Percentiles rank a stretch among this genome's conserved stretches.
Evolutionary conservation across 345 rosid species (phyloP).

Genomic region (Syzygium grande): DNA sequence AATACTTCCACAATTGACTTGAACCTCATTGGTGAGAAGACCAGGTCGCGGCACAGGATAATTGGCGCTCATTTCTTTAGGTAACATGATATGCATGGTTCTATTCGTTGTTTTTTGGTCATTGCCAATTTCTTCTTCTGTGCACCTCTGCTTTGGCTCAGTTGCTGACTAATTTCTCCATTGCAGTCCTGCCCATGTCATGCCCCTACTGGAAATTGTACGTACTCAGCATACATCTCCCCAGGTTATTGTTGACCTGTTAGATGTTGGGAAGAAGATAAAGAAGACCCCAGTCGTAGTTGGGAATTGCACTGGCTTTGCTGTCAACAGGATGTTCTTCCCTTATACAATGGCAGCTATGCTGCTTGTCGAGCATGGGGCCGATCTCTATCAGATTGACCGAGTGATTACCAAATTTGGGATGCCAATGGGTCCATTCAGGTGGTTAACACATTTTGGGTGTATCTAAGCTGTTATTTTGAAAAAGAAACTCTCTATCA

Average conservation of each 20-base stretch:
- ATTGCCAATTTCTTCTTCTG: background rate
- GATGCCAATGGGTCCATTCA: constrained; percentile 99
- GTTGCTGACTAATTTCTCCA: constrained; percentile 8
- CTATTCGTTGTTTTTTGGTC: background rate
- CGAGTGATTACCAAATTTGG: constrained; percentile 77
- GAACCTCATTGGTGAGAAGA: constrained; percentile 76
- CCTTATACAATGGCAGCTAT: constrained; percentile 81
- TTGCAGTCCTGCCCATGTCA: constrained; percentile 91
- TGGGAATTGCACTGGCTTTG: constrained; percentile 98
- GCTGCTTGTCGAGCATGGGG: constrained; percentile 77
- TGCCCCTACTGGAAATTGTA: constrained; percentile 95
- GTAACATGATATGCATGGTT: constrained; percentile 17
- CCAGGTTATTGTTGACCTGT: constrained; percentile 81
- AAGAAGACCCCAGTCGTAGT: constrained; percentile 91
- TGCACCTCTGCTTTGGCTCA: background rate
- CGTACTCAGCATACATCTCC: constrained; percentile 81
- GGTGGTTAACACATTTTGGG: constrained; percentile 21
- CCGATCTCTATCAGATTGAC: constrained; percentile 74
- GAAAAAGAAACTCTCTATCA: background rate
- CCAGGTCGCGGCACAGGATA: constrained; percentile 74
- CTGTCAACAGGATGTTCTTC: constrained; percentile 97
- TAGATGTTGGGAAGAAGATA: constrained; percentile 86
- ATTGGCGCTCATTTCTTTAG: constrained; percentile 98
- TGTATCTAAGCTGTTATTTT: background rate
- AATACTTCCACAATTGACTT: constrained; percentile 96